These are phyloP conservation scores for Ceratocystis colombiana DNA, from an alignment of 2,329 filamentous ascomycete genomes.

Conservation along the genomic window DNA sequence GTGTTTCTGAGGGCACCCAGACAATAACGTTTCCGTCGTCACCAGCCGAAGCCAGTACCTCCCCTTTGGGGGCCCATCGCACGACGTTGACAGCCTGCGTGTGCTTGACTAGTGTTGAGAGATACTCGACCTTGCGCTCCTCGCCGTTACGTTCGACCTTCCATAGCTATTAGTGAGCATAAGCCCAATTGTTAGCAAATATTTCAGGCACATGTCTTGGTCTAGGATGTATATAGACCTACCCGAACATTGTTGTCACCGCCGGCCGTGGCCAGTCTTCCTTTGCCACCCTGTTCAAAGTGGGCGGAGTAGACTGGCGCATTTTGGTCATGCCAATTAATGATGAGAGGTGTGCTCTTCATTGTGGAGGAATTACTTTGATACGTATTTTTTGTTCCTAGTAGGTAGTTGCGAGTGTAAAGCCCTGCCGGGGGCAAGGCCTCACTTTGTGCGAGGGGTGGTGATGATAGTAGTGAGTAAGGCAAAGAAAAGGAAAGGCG, in stretches of 20 bases:
- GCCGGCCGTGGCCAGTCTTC: slow-evolving; percentile 82
- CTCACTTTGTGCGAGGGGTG: slow-evolving; percentile 3
- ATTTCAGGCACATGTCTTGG: not conserved
- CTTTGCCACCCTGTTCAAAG: slow-evolving; percentile 87
- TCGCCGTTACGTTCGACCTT: slow-evolving; percentile 76
- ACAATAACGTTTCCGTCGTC: slow-evolving; percentile 96
- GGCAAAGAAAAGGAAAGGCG: not conserved
- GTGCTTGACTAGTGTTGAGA: slow-evolving; percentile 85
- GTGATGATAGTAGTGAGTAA: not conserved
- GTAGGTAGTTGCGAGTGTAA: slow-evolving; percentile 16
- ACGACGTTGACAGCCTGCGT: slow-evolving; percentile 98
- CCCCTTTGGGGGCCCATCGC: slow-evolving; percentile 88
- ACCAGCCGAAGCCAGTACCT: slow-evolving; percentile 79
- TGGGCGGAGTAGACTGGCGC: slow-evolving; percentile 94
- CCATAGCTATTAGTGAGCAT: slow-evolving; percentile 53
- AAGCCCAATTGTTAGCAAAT: too few species aligned
- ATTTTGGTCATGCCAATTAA: slow-evolving; percentile 98
- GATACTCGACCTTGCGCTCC: slow-evolving; percentile 79
- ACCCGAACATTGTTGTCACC: slow-evolving; percentile 95
- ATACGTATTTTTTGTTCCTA: slow-evolving; percentile 24
- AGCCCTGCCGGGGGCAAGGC: slow-evolving; percentile 25
- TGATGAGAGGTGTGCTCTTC: slow-evolving; percentile 93
- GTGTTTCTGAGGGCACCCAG: slow-evolving; percentile 80
- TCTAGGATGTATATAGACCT: slow-evolving; percentile 33
- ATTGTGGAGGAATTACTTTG: slow-evolving; percentile 44